A percentile compares a stretch with the other conserved stretches of the same genome.
phyloP scores from a whole-genome alignment of 2,329 filamentous ascomycete species.

The Ophiosphaerella narmari region DNA sequence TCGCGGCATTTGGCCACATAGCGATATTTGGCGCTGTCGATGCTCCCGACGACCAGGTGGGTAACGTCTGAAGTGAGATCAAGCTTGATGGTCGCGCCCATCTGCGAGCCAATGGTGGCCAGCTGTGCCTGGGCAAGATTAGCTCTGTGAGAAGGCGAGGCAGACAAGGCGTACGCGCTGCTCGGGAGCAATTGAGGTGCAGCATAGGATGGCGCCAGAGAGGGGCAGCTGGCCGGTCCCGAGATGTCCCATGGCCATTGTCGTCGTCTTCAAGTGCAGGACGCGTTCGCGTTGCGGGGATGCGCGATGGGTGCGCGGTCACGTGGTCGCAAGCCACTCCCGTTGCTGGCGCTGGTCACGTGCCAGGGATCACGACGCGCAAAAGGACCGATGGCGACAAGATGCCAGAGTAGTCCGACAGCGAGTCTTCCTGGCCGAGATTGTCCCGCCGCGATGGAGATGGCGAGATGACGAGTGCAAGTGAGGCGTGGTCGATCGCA shows the following conservation, averaged over 20 bases:
- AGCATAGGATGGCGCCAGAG: constrained; percentile 76
- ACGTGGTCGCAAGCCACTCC: constrained; percentile 9
- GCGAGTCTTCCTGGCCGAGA: not conserved
- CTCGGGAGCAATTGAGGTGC: constrained; percentile 81
- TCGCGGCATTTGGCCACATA: constrained; percentile 89
- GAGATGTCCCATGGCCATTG: constrained; percentile 21
- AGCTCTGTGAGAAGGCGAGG: not conserved
- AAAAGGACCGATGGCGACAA: constrained; percentile 3
- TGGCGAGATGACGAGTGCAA: too few relatives aligned
- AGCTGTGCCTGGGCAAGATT: constrained; percentile 55
- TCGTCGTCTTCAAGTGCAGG: constrained; percentile 11
- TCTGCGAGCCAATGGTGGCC: constrained; percentile 69
- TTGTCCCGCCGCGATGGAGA: not conserved
- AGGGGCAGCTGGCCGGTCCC: constrained; percentile 45
- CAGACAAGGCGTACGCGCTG: constrained; percentile 62
- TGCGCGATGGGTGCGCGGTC: constrained; percentile 2
- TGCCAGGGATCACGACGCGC: not conserved
- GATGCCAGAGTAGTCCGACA: too few relatives aligned
- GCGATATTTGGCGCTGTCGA: constrained; percentile 90
- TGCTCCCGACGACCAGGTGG: constrained; percentile 87
- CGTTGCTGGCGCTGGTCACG: not conserved
- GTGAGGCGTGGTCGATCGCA: too few relatives aligned
- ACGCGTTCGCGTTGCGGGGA: constrained; percentile 25
- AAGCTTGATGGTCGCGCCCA: constrained; percentile 85
- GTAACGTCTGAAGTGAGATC: constrained; percentile 96